Evolutionary conservation across 2,329 filamentous ascomycete genomes (phyloP).

Genomic region (Stemphylium lycopersici): DNA sequence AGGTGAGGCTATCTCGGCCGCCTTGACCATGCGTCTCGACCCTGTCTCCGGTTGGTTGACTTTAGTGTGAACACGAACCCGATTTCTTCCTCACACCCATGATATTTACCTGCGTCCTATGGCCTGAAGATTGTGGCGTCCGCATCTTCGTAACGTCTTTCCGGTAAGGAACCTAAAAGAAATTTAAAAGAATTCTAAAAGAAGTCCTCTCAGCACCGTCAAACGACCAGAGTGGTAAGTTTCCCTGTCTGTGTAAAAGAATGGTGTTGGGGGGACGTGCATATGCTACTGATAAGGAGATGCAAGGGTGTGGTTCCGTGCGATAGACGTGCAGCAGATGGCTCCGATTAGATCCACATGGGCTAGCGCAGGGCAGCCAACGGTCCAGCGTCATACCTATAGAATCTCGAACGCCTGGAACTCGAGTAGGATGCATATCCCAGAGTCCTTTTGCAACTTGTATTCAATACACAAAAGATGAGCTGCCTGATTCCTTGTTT

Average conservation of each 20-base stretch:
- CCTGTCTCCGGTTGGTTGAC: constrained; percentile 21
- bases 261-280: constrained; percentile 16
- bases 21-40: constrained; percentile 25
- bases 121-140: background rate
- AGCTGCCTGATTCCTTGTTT: background rate
- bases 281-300: constrained; percentile 32
- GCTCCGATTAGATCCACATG: constrained; percentile 31
- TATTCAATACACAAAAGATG: background rate
- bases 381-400: constrained; percentile 27
- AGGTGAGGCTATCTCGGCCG: constrained; percentile 37
- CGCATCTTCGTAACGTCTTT: background rate
- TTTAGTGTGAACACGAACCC: constrained; percentile 15
- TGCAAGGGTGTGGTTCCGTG: constrained; percentile 17
- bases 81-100: background rate
- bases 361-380: constrained; percentile 39
- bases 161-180: too few relatives aligned
- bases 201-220: background rate
- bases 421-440: background rate
- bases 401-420: constrained; percentile 5
- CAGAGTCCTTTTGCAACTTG: background rate
- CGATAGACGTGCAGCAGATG: constrained; percentile 20
- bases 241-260: constrained; percentile 2
- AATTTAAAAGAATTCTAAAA: too few relatives aligned
- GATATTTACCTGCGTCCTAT: too few relatives aligned
- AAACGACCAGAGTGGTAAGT: background rate